A percentile compares a stretch with the other conserved stretches of the same genome.
phyloP scores from a whole-genome alignment of 805 yeast genomes.

The Vanderwaltozyma polyspora region DNA sequence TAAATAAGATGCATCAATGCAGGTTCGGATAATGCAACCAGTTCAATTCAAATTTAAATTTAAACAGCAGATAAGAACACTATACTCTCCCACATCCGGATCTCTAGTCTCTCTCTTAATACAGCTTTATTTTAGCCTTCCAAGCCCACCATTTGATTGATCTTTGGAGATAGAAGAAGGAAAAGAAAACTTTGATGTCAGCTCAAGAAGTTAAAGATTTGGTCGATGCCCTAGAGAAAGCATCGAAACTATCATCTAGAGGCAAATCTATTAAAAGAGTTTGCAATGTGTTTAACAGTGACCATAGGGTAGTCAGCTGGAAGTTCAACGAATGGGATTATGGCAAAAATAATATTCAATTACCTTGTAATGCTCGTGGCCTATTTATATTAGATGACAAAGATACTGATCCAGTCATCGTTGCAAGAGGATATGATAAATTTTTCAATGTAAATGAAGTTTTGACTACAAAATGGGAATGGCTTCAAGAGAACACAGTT shows the following conservation, averaged over 20 bases:
- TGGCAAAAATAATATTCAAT: slow-evolving; percentile 36
- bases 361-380: slow-evolving; percentile 80
- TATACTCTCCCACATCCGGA: no score
- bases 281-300: slow-evolving; percentile 21
- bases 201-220: slow-evolving; percentile 4
- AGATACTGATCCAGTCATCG: slow-evolving; percentile 34
- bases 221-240: slow-evolving; percentile 14
- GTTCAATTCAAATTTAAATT: no score
- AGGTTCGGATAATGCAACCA: no score
- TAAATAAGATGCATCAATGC: no score
- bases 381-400: slow-evolving; percentile 43
- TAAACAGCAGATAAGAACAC: no score
- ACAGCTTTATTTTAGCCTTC: no score
- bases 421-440: slow-evolving; percentile 85
- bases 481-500: slow-evolving; percentile 34
- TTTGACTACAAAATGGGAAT: slow-evolving; percentile 37
- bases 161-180: no score
- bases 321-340: slow-evolving; percentile 88
- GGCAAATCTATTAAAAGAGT: slow-evolving; percentile 26
- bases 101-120: no score
- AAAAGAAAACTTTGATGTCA: no score
- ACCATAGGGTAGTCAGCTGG: slow-evolving; percentile 42
- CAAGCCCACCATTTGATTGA: no score
- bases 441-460: slow-evolving; percentile 77
- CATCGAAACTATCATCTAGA: slow-evolving; percentile 14